Conservation (phyloP, 139 green algal species). For the Picochlorum sp. region DNA sequence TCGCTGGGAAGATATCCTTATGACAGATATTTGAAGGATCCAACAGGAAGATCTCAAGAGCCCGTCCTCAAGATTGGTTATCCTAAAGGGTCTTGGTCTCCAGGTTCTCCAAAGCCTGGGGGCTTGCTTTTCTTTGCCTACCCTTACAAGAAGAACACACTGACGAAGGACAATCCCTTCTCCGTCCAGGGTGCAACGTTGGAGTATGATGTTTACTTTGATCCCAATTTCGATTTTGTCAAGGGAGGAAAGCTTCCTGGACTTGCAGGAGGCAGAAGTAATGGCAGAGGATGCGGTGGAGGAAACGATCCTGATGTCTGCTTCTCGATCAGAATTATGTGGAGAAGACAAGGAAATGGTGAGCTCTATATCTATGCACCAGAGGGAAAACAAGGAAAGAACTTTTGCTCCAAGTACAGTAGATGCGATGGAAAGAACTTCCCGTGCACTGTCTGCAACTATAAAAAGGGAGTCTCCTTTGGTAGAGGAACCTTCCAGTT, state of each 20-base stretch:
- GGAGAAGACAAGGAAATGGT: slow-evolving; percentile 7
- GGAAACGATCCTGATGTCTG: slow-evolving; percentile 7
- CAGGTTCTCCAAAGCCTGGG: slow-evolving; percentile 5
- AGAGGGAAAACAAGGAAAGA: slow-evolving; percentile 2
- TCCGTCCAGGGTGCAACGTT: slow-evolving; percentile 8
- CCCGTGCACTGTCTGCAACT: slow-evolving; percentile 17
- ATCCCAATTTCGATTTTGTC: slow-evolving; percentile 18
- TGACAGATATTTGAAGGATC: slow-evolving; percentile 6
- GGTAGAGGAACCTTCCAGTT: slow-evolving; percentile 14
- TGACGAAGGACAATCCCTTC: slow-evolving; percentile 5
- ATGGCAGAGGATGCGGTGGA: slow-evolving; percentile 15
- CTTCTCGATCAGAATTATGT: slow-evolving; percentile 17
- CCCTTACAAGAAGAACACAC: slow-evolving; percentile 9
- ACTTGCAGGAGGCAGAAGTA: slow-evolving; percentile 9
- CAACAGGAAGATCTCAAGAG: slow-evolving; percentile 8
- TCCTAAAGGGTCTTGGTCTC: slow-evolving; percentile 16
- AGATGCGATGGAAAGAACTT: slow-evolving; percentile 1
- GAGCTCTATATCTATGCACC: slow-evolving; percentile 15
- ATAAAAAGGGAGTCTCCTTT: slow-evolving; percentile 7
- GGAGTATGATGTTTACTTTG: slow-evolving; percentile 20
- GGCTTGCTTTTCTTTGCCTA: slow-evolving; percentile 15
- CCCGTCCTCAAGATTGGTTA: slow-evolving; percentile 13
- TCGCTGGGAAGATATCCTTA: slow-evolving; percentile 12
- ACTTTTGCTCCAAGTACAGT: slow-evolving; percentile 9
- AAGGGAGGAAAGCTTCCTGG: slow-evolving; percentile 23